phyloP scores from a whole-genome alignment of 148 eudicot species.

The Fagopyrum esculentum region DNA sequence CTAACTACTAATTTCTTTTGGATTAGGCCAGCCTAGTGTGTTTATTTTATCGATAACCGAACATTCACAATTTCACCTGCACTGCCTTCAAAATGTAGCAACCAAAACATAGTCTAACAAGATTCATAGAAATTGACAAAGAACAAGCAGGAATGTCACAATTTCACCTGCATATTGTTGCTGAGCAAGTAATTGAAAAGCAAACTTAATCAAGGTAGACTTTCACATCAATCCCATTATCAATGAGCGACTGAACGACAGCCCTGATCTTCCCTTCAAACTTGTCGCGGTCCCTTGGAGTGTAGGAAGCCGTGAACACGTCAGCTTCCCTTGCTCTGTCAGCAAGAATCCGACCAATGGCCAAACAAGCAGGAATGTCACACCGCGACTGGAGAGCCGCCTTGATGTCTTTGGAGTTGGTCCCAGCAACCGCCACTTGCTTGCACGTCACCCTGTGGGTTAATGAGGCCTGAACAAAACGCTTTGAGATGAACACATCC shows the following conservation, averaged over 20 bases:
- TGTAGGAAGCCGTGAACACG: conserved; percentile 85
- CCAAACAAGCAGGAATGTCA: conserved; percentile 89
- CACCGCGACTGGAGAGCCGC: conserved; percentile 70
- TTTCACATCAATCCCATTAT: conserved; percentile 83
- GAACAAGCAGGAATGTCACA: too few relatives aligned
- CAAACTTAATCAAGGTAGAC: conserved; percentile 59
- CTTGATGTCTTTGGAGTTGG: conserved; percentile 88
- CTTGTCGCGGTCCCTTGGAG: conserved; percentile 87
- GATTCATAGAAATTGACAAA: too few relatives aligned
- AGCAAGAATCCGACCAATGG: conserved; percentile 62
- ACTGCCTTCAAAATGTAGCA: too few relatives aligned
- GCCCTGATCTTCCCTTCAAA: conserved; percentile 98
- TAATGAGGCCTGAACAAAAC: conserved; percentile 85
- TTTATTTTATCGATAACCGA: too few relatives aligned
- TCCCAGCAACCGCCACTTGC: conserved; percentile 91
- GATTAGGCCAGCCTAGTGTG: too few relatives aligned
- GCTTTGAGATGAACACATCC: conserved; percentile 83
- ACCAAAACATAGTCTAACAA: too few relatives aligned
- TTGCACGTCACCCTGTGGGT: conserved; percentile 89
- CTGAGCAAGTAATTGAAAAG: too few relatives aligned
- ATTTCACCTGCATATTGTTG: too few relatives aligned
- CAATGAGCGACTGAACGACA: conserved; percentile 87
- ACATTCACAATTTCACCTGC: too few relatives aligned
- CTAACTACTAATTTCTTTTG: too few relatives aligned
- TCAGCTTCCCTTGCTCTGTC: conserved; percentile 94